Conservation (phyloP, 805 yeast genomes). For the Komagataella kurtzmanii region DNA sequence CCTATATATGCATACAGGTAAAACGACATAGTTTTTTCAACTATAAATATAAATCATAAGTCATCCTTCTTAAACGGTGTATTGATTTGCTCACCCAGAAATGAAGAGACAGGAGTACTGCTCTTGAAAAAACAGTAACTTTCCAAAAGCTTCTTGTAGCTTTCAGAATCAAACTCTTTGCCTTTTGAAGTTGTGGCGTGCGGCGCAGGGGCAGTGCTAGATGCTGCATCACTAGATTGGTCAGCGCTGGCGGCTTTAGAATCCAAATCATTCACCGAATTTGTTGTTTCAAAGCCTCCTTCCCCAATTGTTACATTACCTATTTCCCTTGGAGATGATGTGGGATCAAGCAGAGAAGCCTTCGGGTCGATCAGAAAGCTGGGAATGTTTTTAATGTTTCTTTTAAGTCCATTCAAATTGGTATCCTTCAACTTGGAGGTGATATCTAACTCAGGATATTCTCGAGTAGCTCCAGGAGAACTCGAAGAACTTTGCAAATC, state of each 20-base stretch:
- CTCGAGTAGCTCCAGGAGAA: background rate
- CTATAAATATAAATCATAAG: background rate
- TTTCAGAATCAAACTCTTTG: constrained; percentile 30
- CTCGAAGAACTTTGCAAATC: background rate
- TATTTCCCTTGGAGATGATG: background rate
- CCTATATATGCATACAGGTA: background rate
- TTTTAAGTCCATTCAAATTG: background rate
- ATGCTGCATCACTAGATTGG: background rate
- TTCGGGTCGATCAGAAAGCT: background rate
- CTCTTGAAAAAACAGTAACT: constrained; percentile 47
- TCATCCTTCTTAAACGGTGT: background rate
- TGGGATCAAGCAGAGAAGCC: background rate
- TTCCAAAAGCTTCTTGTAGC: constrained; percentile 43
- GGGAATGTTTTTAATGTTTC: background rate
- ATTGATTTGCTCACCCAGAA: constrained; percentile 7
- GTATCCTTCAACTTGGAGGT: background rate
- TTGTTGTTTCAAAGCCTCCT: background rate
- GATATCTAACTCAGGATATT: background rate
- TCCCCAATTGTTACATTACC: background rate
- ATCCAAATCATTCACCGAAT: too few species aligned
- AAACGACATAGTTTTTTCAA: background rate
- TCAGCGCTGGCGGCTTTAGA: background rate
- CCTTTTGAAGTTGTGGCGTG: constrained; percentile 5
- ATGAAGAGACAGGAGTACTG: constrained; percentile 19
- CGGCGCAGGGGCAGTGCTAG: background rate